Base-by-base conservation (phyloP, 306 rosid genomes). In the Hippophae tibetana region DNA sequence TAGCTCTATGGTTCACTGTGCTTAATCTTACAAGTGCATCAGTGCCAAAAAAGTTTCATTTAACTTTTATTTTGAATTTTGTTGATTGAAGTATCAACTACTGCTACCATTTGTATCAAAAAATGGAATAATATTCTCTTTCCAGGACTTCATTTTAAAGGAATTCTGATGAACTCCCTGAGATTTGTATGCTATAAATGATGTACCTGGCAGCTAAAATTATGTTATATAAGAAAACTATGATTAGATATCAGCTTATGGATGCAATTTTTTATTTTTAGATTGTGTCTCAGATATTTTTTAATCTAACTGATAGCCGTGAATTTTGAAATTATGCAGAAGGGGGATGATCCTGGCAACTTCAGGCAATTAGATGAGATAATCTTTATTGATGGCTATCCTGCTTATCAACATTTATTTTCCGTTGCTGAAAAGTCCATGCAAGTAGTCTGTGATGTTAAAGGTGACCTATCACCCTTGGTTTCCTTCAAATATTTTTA, bases 291-390 rank as follows among this genome's bases (percentile, higher is more conserved):
- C 47, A 10, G 2, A 25, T 63, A 14, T 11, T 46, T 64, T 27
- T 59, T 41, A 64, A 51, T 31, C 55, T 61, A 48, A 13, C 71
- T 43, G 50, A 45, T 67, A 50, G 56, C 56, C 5, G 47, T 54
- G 58, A 66, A 66, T 49, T 48, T 47, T 58, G 45, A 62, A 73
- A 68, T 73, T 66, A 51, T 69, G 83, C 79, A 87, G 98, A 92
- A 87, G 70, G 78, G 81, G 58, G 95, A 80, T 26, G 89, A 87
- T 79, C 79, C 59, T 14, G 96, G 98, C 67, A 92, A 84, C 67
- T 87, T 87, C 82, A 83, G 98, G 78, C 96, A 78, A 38, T 58
- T 92, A 71, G 96, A 92, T 69, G 96, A 87, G 73, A 85, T 92
- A 9, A 67, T 83, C 74, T 83, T 78, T 55, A 58, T 92, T 70